Percentiles rank a stretch among this genome's conserved stretches.
Conservation (phyloP, 257 asterid genomes). For the Jasminum sambac region DNA sequence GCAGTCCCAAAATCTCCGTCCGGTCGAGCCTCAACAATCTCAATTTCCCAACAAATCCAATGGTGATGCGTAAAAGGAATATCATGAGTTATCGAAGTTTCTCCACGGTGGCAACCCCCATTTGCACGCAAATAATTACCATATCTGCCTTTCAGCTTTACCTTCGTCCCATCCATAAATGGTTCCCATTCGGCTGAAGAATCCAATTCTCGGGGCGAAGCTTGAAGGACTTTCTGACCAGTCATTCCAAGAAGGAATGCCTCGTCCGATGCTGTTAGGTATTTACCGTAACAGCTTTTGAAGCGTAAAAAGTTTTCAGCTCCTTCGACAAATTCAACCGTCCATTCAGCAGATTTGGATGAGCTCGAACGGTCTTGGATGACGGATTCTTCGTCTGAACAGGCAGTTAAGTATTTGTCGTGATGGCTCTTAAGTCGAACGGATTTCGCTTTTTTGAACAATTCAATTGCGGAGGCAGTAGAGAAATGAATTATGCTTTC, state of each 20-base stretch:
- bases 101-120: constrained; percentile 93
- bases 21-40: too few relatives aligned
- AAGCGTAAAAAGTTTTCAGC: too few relatives aligned
- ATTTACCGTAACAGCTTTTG: constrained; percentile 70
- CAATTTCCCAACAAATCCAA: too few relatives aligned
- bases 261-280: constrained; percentile 64
- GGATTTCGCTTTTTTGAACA: constrained; percentile 60
- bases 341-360: constrained; percentile 54
- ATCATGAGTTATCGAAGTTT: constrained; percentile 84
- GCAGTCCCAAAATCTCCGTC: too few relatives aligned
- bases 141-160: constrained; percentile 67
- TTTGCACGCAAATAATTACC: constrained; percentile 82
- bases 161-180: constrained; percentile 54
- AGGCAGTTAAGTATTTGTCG: constrained; percentile 67
- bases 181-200: constrained; percentile 87
- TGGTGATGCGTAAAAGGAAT: constrained; percentile 68
- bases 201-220: constrained; percentile 56
- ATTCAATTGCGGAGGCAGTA: constrained; percentile 57
- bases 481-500: background rate
- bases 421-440: constrained; percentile 73
- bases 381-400: constrained; percentile 59
- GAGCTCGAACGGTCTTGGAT: constrained; percentile 58
- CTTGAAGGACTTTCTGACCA: constrained; percentile 65
- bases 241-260: constrained; percentile 65
- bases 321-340: constrained; percentile 66